Evolutionary conservation across 106 monocot species (phyloP), one percentile per base, ranked within the genome.

Genomic region (Dendrobium huoshanense): DNA sequence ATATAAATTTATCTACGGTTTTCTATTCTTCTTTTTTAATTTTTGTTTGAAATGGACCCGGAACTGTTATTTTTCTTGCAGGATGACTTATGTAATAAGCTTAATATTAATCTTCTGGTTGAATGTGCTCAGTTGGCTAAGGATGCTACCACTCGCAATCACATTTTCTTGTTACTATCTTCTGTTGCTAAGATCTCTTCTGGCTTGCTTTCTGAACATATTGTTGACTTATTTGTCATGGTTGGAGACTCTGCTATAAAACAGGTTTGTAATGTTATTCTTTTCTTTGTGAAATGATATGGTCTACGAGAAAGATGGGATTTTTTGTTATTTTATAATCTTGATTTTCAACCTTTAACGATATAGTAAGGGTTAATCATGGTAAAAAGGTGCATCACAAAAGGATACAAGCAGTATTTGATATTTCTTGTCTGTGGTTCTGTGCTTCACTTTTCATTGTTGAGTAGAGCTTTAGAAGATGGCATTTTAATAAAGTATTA

Each of bases 111-210:
- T 49, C 79, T 93, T 49, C 78, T 99, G 67, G 77, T 95, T 85
- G 80, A 84, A n/a, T 93, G 83, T 83, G 91, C 90, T 67, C 89
- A 77, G 58, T 85, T 81, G 33, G 77, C 87, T 10, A 85, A 81
- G 27, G 88, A 93, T 87, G 70, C 79, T 16, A 79, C 83, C 20
- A 93, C 88, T 48, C 87, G 87, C 64, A 93, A 99, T 81, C 87
- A 88, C 85, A 76, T 87, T 19, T 93, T 99, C 74, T 68, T 83
- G 58, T 81, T 99, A 77, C 81, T 99, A 22, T 88, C 93, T 77
- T 95, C 95, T 79, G 29, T 91, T 77, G 85, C 90, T 42, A 99
- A 82, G 75, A 80, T 88, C 78, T 93, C 86, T 78, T 82, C 91
- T 76, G 78, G 56, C 51, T 84, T 79, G 75, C 81, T 99, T 81